phyloP scores from a whole-genome alignment of 2,329 filamentous ascomycete species.

The Colletotrichum filicis region DNA sequence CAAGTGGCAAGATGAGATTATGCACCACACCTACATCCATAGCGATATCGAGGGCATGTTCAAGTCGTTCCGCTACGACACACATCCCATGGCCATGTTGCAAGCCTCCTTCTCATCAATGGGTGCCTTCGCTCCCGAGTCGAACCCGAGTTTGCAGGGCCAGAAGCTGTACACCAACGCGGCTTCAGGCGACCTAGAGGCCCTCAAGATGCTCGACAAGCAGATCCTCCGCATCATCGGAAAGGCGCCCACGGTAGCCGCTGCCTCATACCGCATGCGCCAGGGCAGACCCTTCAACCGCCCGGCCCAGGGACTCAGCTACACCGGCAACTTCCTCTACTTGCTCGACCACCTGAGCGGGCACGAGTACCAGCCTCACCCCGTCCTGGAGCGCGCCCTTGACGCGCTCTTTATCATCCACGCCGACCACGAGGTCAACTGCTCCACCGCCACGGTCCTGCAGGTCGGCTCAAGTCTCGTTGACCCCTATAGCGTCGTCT shows the following conservation, averaged over 20 bases:
- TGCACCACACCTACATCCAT: constrained; percentile 62
- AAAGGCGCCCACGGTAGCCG: constrained; percentile 61
- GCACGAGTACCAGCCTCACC: constrained; percentile 58
- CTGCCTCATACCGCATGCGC: constrained; percentile 63
- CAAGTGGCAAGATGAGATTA: constrained; percentile 58
- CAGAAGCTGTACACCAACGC: constrained; percentile 61
- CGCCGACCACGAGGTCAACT: constrained; percentile 69
- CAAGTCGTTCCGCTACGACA: constrained; percentile 62
- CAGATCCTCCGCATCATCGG: constrained; percentile 64
- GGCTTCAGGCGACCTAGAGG: constrained; percentile 51
- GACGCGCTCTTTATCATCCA: constrained; percentile 66
- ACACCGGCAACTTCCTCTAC: constrained; percentile 65
- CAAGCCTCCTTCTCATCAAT: constrained; percentile 60
- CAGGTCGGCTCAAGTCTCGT: constrained; percentile 67
- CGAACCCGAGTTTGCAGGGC: constrained; percentile 60
- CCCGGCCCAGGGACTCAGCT: constrained; percentile 58
- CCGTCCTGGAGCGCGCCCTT: constrained; percentile 60
- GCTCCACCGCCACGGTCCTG: constrained; percentile 65
- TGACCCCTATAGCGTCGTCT: constrained; percentile 64
- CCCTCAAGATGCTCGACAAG: constrained; percentile 58
- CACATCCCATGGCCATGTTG: constrained; percentile 64
- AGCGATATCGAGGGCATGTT: constrained; percentile 61
- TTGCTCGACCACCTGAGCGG: constrained; percentile 63
- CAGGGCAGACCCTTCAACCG: constrained; percentile 62
- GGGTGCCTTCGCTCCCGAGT: constrained; percentile 60